Base-by-base conservation (phyloP, 306 rosid species). In the Astragalus glycyphyllos region DNA sequence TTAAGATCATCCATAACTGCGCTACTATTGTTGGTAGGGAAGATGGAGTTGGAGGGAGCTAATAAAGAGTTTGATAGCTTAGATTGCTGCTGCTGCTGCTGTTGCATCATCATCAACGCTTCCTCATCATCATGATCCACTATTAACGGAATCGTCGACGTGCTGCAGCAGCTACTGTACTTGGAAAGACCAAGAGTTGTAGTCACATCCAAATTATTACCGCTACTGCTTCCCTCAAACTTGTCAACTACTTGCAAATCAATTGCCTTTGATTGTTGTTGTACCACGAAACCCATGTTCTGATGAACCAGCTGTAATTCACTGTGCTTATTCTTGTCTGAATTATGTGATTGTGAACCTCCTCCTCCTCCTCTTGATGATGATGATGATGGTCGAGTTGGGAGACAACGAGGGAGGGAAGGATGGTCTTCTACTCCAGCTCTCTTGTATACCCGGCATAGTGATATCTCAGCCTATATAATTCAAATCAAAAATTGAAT, bases 381-480 rank as follows among this genome's bases (percentile, higher is more conserved):
- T 0, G 61, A 58, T 3, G 91, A 84, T n/a, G 96, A 84, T 63
- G 87, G 32, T 0, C 89, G n/a, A 3, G 35, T 81, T 8, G 86
- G 83, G n/a, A 94, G 86, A 46, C 85, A 84, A 0, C 97, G 97
- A 61, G 97, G 96, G 50, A 90, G 92, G 6, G 97, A 93, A 0
- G 96, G 94, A 61, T 90, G 96, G 66, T 95, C 97, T 80, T 95
- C 99, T 1, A 95, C 99, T 67, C 99, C 99, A 0, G 97, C 87
- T 80, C 99, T 84, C 82, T 95, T 91, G 87, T 91, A 91, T 16
- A 95, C 99, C 1, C 99, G 87, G 70, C 99, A 95, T 2, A 95
- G 81, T 4, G 99, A 95, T 83, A 95, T 95, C 79, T 95, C 99
- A 26, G 85, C 88, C 99, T 94, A 26, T 26, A 26, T 26, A 26